phyloP scores from a whole-genome alignment of 129 eudicot genomes.

The Scalesia atractyloides region DNA sequence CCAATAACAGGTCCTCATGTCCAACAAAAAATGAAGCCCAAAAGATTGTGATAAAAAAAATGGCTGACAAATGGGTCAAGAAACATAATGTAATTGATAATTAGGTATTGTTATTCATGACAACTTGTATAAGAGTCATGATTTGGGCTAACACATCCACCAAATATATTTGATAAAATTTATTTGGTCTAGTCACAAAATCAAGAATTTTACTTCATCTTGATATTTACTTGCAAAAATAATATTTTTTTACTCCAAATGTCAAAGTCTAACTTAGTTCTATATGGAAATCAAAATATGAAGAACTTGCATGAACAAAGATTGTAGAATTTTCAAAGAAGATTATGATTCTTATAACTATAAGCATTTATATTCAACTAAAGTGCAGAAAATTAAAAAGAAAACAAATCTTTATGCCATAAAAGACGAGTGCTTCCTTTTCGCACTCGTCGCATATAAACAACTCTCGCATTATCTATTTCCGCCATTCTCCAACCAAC shows the following conservation, averaged over 20 bases:
- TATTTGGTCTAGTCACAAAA: no score
- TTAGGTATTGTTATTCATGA: background rate
- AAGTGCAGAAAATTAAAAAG: conserved; percentile 33
- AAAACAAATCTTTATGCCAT: conserved; percentile 44
- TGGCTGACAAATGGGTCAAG: background rate
- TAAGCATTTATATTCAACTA: conserved; percentile 30
- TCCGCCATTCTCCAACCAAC: conserved; percentile 32
- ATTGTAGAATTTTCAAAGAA: conserved; percentile 14
- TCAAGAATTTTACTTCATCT: background rate
- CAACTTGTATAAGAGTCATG: background rate
- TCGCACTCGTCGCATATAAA: conserved; percentile 30
- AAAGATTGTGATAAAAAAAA: background rate
- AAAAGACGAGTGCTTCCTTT: conserved; percentile 31
- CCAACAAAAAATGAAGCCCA: background rate
- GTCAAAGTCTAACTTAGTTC: background rate
- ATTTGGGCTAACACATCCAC: background rate
- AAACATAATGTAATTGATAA: background rate
- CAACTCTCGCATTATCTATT: conserved; percentile 27
- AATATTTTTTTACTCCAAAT: background rate
- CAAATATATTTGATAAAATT: background rate
- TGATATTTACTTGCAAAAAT: background rate
- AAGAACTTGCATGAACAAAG: background rate
- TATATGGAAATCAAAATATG: background rate
- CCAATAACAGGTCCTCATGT: no score
- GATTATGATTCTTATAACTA: conserved; percentile 22